Evolutionary conservation across 176 grass and related monocot genomes (phyloP), one percentile per base, ranked within the genome.

Genomic region (Tillandsia leiboldiana): DNA sequence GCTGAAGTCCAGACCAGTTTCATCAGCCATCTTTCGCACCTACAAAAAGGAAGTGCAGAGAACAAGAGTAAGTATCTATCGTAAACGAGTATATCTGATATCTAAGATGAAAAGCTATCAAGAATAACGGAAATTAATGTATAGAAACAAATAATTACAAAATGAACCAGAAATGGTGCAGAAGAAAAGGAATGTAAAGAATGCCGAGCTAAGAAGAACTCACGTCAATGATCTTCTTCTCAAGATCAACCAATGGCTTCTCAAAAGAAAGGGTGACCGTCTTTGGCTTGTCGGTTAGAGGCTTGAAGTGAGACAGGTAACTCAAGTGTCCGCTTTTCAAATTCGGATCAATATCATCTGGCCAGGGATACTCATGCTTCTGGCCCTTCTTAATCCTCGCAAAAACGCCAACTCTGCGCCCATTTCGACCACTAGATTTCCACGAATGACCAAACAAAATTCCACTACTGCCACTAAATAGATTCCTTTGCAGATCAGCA

Each of bases 1-100:
- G 10, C 63, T 78, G 57, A 83, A 78, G 54, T 83, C 81, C 28
- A 73, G 12, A 11, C 75, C 75, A 77, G 75, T 77, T 57, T 77
- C 75, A 27, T 68, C 65, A 26, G 75, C 75, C 75, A 77, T 69
- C 23, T 77, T 77, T 1, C 75, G 66, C 66, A 77, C 75, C 75
- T 77, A 51, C 22, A 57, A 18, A 69, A 33, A 33, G 3, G 29
- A 33, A 33, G 33, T 13, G 14, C 29, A 26, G 8, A 20, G 52
- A 33, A 56, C 13, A 68, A 58, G 15, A 69, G 53, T 14, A 58
- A 65, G 12, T 33, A 33, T 33, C 29, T 4, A 33, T 33, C 29
- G 29, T 33, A 33, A 33, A 33, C 3, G 6, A 33, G 29, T 33
- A 33, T 3, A 33, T 33, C 29, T 33, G 29, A 33, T 33, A 33